Evolutionary conservation across 2,329 filamentous ascomycete species (phyloP), one percentile per base, ranked within the genome.

Genomic region (Fusarium oxysporum): DNA sequence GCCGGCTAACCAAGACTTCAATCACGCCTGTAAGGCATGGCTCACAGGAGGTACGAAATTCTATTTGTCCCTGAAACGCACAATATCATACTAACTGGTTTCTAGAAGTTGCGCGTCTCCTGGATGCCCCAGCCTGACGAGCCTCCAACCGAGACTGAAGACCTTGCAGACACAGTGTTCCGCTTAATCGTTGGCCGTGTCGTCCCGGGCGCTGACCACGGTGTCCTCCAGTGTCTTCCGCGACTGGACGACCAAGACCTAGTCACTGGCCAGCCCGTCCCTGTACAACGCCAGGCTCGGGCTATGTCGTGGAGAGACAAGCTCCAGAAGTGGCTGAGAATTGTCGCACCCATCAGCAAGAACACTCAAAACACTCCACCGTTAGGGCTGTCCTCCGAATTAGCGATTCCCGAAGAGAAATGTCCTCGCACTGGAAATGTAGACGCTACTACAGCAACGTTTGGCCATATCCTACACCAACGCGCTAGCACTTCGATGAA

Each of bases 391-490:
- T 17, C 53, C 19, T 23, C 61, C 28, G 32, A 51, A 7, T 54
- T 43, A 33, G 38, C 30, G 7, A 60, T 77, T 28, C 54, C 58
- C 9, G 47, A 65, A 40, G 8, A 64, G 62, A 38, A 38, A 50
- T 3, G n/a, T 32, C 8, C 50, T 40, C 13, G 32, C 54, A 12
- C 9, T 32, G 60, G 45, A 32, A 43, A 38, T 30, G 54, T 28
- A 25, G 70, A 68, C n/a, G 58, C 74, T 10, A 83, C 85, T 3
- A 78, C 75, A 6, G 86, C 87, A 16, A 81, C 82, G 6, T 90
- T 90, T 72, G 88, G 88, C 23, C 85, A 87, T 59, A 70, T 89
- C 38, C 82, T 90, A 0, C 85, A 86, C 66, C 40, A 45, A 13
- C 48, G 60, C 10, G 32, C 43, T 17, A 40, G 53, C n/a, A 35